These are phyloP conservation scores for Trichoderma gracile DNA, from an alignment of 2,329 filamentous ascomycete species.

Conservation along the genomic window DNA sequence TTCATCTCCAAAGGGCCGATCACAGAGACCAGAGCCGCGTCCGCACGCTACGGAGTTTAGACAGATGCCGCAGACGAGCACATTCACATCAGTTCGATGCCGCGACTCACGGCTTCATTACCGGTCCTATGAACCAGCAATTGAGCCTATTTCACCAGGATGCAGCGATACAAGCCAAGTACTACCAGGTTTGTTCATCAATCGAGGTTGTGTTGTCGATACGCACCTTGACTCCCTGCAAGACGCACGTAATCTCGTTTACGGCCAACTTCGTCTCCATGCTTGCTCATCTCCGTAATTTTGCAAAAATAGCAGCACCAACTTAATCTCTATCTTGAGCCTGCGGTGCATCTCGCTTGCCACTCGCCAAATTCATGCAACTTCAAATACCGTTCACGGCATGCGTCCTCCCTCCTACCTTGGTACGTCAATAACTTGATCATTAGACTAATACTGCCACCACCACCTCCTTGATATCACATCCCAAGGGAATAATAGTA, in stretches of 20 bases:
- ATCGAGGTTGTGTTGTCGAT: too few species aligned
- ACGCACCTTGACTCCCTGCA: too few species aligned
- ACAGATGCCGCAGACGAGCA: neutral
- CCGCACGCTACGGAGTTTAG: conserved; percentile 11
- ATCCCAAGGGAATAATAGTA: neutral
- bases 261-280: neutral
- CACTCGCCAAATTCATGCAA: neutral
- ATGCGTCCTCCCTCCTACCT: neutral
- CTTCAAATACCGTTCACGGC: neutral
- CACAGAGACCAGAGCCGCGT: neutral
- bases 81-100: too few species aligned
- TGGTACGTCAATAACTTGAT: neutral
- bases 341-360: too few species aligned
- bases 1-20: conserved; percentile 15
- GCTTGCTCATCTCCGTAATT: conserved; percentile 7
- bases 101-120: too few species aligned
- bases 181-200: too few species aligned
- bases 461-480: neutral
- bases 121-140: too few species aligned
- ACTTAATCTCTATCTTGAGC: conserved; percentile 12
- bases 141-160: too few species aligned
- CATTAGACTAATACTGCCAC: neutral
- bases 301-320: neutral
- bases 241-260: conserved; percentile 11
- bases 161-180: too few species aligned